phyloP scores from a whole-genome alignment of 768 basidiomycete species.

The Tephrocybe sp. region DNA sequence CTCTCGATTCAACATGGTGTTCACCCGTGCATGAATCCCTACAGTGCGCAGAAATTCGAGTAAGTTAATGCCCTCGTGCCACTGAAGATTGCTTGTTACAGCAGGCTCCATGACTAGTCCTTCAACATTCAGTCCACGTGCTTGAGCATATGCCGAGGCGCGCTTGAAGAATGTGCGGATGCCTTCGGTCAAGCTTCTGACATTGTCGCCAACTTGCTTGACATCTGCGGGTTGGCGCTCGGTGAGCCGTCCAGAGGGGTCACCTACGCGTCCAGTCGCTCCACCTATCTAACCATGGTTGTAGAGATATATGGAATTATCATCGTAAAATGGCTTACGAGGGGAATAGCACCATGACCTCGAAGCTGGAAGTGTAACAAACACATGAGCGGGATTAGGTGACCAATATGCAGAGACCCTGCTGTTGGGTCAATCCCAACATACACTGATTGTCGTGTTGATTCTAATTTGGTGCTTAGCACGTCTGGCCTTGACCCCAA shows the following conservation, averaged over 20 bases:
- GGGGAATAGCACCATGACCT: slow-evolving; percentile 81
- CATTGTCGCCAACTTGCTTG: slow-evolving; percentile 63
- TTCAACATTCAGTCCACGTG: slow-evolving; percentile 25
- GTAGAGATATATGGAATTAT: not conserved
- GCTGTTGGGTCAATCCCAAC: slow-evolving; percentile 94
- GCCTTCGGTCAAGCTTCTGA: slow-evolving; percentile 55
- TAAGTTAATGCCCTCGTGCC: slow-evolving; percentile 72
- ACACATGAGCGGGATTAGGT: slow-evolving; percentile 84
- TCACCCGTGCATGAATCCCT: slow-evolving; percentile 79
- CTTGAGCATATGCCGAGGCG: slow-evolving; percentile 58
- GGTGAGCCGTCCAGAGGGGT: slow-evolving; percentile 85
- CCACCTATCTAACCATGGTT: slow-evolving; percentile 79
- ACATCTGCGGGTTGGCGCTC: slow-evolving; percentile 73
- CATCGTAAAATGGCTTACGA: slow-evolving; percentile 60
- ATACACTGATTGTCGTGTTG: slow-evolving; percentile 60
- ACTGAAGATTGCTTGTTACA: slow-evolving; percentile 56
- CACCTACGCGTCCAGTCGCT: slow-evolving; percentile 94
- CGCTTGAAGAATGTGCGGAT: slow-evolving; percentile 71
- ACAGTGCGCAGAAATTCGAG: slow-evolving; percentile 82
- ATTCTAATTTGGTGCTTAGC: slow-evolving; percentile 34
- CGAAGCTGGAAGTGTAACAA: slow-evolving; percentile 83
- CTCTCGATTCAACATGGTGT: slow-evolving; percentile 87
- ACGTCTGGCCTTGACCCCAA: slow-evolving; percentile 35
- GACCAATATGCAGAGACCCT: slow-evolving; percentile 86
- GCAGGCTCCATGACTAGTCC: slow-evolving; percentile 21